A percentile compares a stretch with the other conserved stretches of the same genome.
These are phyloP conservation scores for Anethum foeniculum DNA, from an alignment of 140 eudicot genomes.

Conservation along the genomic window DNA sequence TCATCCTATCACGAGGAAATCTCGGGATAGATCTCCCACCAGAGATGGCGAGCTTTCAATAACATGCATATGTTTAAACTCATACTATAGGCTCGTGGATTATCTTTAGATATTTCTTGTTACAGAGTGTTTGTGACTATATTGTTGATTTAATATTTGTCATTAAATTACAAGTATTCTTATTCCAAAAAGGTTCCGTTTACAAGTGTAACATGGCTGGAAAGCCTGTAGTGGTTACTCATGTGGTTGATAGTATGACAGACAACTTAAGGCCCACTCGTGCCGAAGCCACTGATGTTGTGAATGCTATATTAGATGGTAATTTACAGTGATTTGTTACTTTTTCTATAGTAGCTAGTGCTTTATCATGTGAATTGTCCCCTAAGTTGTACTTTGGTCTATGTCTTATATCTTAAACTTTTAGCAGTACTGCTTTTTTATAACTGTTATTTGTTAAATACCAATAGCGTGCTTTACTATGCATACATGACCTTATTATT, in stretches of 20 bases:
- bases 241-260: constrained; percentile 78
- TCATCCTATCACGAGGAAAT: constrained; percentile 98
- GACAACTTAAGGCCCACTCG: constrained; percentile 71
- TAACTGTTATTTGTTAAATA: neutral
- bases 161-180: constrained; percentile 40
- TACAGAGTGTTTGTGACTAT: neutral
- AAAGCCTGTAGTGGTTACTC: constrained; percentile 69
- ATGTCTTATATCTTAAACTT: neutral
- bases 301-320: constrained; percentile 74
- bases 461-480: neutral
- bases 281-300: constrained; percentile 82
- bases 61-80: neutral
- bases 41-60: constrained; percentile 57
- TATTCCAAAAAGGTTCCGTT: constrained; percentile 65
- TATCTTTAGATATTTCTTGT: neutral
- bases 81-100: neutral
- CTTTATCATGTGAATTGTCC: neutral
- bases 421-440: neutral
- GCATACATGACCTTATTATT: neutral
- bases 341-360: neutral
- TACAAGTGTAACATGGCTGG: constrained; percentile 82
- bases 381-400: neutral
- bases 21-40: constrained; percentile 98
- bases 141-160: neutral
- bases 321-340: neutral